Conservation (phyloP, 2,329 filamentous ascomycete genomes). For the Aspergillus pseudoglaucus region DNA sequence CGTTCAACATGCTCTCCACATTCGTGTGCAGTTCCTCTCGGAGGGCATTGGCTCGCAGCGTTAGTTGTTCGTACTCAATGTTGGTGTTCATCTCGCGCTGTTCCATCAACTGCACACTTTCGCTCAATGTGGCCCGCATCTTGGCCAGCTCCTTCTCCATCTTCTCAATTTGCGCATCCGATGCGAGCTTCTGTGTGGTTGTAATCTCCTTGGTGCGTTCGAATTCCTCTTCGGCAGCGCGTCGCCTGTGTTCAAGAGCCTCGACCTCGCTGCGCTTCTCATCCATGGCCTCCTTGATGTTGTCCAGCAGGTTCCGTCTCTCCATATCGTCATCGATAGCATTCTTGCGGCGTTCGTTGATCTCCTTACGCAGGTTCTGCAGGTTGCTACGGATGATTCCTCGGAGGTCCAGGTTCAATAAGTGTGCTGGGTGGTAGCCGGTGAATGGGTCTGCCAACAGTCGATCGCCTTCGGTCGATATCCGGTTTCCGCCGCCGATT, state of each 20-base stretch:
- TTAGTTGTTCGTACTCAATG: constrained; percentile 91
- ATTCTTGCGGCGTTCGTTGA: constrained; percentile 77
- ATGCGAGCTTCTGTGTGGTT: constrained; percentile 77
- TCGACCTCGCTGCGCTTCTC: constrained; percentile 92
- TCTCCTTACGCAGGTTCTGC: constrained; percentile 72
- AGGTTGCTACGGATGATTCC: constrained; percentile 76
- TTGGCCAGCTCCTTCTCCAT: constrained; percentile 97
- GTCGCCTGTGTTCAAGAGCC: constrained; percentile 78
- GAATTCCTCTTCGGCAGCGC: constrained; percentile 86
- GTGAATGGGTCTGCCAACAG: constrained; percentile 74
- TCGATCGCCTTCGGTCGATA: constrained; percentile 58
- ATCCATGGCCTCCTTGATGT: constrained; percentile 93
- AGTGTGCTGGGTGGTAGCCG: constrained; percentile 82
- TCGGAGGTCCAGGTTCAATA: constrained; percentile 82
- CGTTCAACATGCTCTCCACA: constrained; percentile 91
- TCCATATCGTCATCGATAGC: constrained; percentile 89
- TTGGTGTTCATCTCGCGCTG: constrained; percentile 95
- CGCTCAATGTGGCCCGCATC: constrained; percentile 76
- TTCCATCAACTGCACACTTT: constrained; percentile 86
- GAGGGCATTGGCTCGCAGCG: constrained; percentile 72
- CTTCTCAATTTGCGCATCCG: constrained; percentile 92
- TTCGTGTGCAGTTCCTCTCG: constrained; percentile 98
- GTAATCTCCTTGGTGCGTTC: constrained; percentile 87
- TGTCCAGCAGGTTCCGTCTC: constrained; percentile 86
- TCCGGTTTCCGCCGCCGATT: constrained; percentile 42